Evolutionary conservation across 129 eudicot species (phyloP).

Genomic region (Lactuca sativa): DNA sequence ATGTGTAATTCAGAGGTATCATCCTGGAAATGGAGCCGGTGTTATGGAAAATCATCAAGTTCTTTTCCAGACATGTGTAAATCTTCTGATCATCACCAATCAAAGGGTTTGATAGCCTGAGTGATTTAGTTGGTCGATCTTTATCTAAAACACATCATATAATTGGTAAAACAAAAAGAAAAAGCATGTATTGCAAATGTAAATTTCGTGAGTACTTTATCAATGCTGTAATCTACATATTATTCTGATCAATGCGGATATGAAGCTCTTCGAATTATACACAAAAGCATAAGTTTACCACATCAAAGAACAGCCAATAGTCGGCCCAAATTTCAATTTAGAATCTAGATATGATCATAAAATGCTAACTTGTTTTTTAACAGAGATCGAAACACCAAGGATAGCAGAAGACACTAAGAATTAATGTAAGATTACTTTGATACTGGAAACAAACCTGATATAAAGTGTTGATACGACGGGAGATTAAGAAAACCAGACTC

Average conservation of each 20-base stretch:
- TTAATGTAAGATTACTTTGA: background rate
- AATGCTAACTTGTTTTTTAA: no score
- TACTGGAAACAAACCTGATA: conserved; percentile 34
- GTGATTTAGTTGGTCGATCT: conserved; percentile 26
- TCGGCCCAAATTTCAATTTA: background rate
- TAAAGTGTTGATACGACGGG: conserved; percentile 29
- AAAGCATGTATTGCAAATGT: background rate
- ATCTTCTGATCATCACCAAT: conserved; percentile 66
- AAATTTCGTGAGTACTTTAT: background rate
- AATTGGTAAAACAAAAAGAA: background rate
- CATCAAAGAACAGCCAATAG: conserved; percentile 6
- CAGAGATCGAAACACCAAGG: background rate
- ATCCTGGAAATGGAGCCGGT: conserved; percentile 70
- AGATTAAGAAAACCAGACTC: conserved; percentile 11
- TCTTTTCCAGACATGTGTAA: conserved; percentile 53
- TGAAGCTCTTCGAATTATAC: no score
- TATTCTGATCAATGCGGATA: no score
- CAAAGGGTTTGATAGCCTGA: conserved; percentile 60
- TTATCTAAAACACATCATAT: conserved; percentile 34
- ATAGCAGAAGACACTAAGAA: background rate
- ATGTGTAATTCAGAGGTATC: conserved; percentile 55
- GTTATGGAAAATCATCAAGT: conserved; percentile 60
- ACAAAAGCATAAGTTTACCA: background rate
- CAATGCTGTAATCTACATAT: no score
- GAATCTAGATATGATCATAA: background rate